Base-by-base conservation (phyloP, 2,329 filamentous ascomycete species). In the Hawksworthiomyces lignivorus region DNA sequence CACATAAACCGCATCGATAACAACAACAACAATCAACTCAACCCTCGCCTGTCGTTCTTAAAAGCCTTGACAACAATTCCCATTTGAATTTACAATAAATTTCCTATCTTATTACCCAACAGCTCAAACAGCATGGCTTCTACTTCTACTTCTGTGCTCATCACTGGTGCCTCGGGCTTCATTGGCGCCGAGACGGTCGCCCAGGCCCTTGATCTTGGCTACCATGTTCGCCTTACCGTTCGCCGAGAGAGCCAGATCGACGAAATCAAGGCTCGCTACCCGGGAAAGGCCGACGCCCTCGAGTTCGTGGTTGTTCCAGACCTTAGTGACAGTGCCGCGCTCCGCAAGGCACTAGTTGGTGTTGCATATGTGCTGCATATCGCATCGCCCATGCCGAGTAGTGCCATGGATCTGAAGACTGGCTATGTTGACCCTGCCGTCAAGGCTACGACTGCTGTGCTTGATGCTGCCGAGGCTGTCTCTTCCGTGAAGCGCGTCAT, bases 81-180 rank as follows among this genome's bases (percentile, higher is more conserved):
- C n/a, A n/a, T n/a, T n/a, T n/a, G n/a, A n/a, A n/a, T n/a, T n/a
- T n/a, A n/a, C n/a, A n/a, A n/a, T n/a, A n/a, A n/a, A n/a, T n/a
- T n/a, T n/a, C n/a, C n/a, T n/a, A n/a, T n/a, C n/a, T n/a, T n/a
- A n/a, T n/a, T n/a, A n/a, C n/a, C n/a, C n/a, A n/a, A n/a, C n/a
- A n/a, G n/a, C n/a, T n/a, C n/a, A n/a, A n/a, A n/a, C n/a, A n/a
- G n/a, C n/a, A n/a, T n/a, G n/a, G n/a, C n/a, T n/a, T n/a, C n/a
- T n/a, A n/a, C n/a, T n/a, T n/a, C n/a, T n/a, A n/a, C n/a, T n/a
- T n/a, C n/a, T n/a, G 40, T 49, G 21, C 38, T 52, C 19, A 44
- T 53, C 17, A 52, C 48, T 1, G 52, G 56, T 14, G 51, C 51
- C 20, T 52, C 45, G 2, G 53, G 51, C 12, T 56, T 56, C 54